Base-by-base conservation (phyloP, 306 rosid genomes). In the Morella rubra region DNA sequence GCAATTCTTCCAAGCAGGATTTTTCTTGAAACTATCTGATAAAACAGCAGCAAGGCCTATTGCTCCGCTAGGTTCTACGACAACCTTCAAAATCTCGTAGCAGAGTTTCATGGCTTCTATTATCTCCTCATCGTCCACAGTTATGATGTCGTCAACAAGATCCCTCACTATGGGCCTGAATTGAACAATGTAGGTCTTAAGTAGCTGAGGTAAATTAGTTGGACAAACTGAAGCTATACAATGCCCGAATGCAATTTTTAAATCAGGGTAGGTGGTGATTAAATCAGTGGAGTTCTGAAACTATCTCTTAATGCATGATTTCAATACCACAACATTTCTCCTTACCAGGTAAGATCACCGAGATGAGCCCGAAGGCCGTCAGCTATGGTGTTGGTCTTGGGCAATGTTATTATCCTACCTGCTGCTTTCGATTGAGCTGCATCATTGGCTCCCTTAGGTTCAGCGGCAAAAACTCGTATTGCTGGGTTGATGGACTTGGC, bases 21-120 rank as follows among this genome's bases (percentile, higher is more conserved):
- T 85, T 19, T 82, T 85, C 88, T 83, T 89, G 86, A 94, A 92
- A 77, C 87, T 78, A 46, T 90, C 84, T 0, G 98, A 94, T 70
- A 94, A 81, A 83, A 89, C 91, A 73, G 93, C 98, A 46, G 96
- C 98, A 82, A 94, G 90, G 77, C 98, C 97, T 62, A 94, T 94
- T 52, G 97, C 97, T 82, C 98, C 96, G 54, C 98, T 92, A 50
- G 98, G 96, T 81, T 92, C 97, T 6, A 86, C 97, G 1, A 80
- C 96, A 73, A 90, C 86, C 85, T 94, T 94, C 53, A 92, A 89
- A 78, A 92, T 81, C 85, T 92, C 93, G 52, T 82, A 87, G 72
- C 92, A 92, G 49, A 90, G 89, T 85, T 84, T 90, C 97, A 86
- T 94, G 79, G 96, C 96, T 68, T 85, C 80, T 16, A 90, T 73